These are phyloP conservation scores for Auriscalpium orientale DNA, from an alignment of 768 basidiomycete species.

Conservation along the genomic window DNA sequence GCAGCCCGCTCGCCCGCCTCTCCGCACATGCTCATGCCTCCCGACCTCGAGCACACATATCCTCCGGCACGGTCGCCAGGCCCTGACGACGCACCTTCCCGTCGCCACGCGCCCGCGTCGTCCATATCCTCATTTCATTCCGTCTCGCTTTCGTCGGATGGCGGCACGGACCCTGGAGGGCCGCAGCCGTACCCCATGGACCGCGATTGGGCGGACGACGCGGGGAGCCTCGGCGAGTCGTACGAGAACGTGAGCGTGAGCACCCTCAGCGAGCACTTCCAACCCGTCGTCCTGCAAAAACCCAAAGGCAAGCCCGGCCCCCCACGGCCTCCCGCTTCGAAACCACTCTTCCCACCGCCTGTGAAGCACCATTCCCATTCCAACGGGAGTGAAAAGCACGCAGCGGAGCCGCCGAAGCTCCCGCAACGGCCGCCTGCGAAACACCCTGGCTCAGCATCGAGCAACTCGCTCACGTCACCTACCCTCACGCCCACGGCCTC, in stretches of 20 bases:
- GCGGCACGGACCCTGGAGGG: slow-evolving; percentile 17
- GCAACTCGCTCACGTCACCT: neutral
- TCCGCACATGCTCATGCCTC: slow-evolving; percentile 36
- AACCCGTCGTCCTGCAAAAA: slow-evolving; percentile 24
- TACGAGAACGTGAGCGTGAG: slow-evolving; percentile 65
- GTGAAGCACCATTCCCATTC: neutral
- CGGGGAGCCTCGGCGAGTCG: slow-evolving; percentile 52
- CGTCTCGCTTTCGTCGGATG: slow-evolving; percentile 65
- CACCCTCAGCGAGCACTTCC: slow-evolving; percentile 38
- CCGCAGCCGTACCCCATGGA: slow-evolving; percentile 36
- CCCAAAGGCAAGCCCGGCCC: neutral
- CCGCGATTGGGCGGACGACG: slow-evolving; percentile 36
- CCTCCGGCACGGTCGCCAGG: slow-evolving; percentile 27
- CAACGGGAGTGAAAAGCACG: neutral
- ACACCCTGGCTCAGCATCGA: slow-evolving; percentile 9
- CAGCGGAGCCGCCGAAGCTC: slow-evolving; percentile 8
- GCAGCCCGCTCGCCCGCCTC: slow-evolving; percentile 25
- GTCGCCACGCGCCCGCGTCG: slow-evolving; percentile 48
- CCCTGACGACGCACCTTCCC: slow-evolving; percentile 11
- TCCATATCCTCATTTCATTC: slow-evolving; percentile 77
- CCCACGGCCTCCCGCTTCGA: slow-evolving; percentile 20
- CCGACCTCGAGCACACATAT: slow-evolving; percentile 39
- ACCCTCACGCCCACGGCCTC: slow-evolving; percentile 32
- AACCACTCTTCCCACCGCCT: slow-evolving; percentile 14
- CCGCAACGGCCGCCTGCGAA: slow-evolving; percentile 17